Evolutionary conservation across 768 basidiomycete genomes (phyloP), one percentile per base, ranked within the genome.

Genomic region (Mycena amicta): DNA sequence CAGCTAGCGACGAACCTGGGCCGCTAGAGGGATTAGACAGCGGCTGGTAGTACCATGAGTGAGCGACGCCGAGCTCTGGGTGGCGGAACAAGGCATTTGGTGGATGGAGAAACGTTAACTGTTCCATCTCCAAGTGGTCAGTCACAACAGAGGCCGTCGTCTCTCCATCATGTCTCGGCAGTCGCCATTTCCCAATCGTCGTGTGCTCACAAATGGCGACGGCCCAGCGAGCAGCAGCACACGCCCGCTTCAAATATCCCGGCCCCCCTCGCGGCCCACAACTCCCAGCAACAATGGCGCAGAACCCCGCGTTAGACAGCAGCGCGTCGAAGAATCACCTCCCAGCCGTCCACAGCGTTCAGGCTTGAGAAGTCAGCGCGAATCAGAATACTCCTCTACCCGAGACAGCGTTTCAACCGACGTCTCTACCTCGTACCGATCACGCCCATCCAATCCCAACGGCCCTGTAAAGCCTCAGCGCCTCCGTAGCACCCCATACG

Each of bases 331-430:
- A 56, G 67, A 70, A 51, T 58, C 63, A 20, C 71, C 75, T 56
- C 70, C 74, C 31, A 76, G 76, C 50, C 82, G 88, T 47, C 89
- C 89, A 15, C 83, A 84, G 67, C 76, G 88, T 67, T 90, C 88
- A 15, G 89, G 88, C 50, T 72, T 86, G 39, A 80, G 89, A 68
- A 75, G 75, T 53, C 79, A n/a, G n/a, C n/a, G 86, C 55, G 70
- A 73, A 53, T 80, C 84, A 22, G 85, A 87, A 50, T 75, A 83
- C 61, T 80, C 76, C 22, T 70, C 64, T 16, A 74, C 78, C 62
- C 76, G 81, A 61, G 86, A 87, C 66, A 86, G 82, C 63, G 70
- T 76, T 49, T 79, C 77, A 57, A 82, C 80, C 15, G 83, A 85
- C 66, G 63, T 67, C 46, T 76, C 77, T 61, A 45, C 66, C 25